These are phyloP conservation scores for Kodamaea derodonti DNA, from an alignment of 1,139 yeast species.

Conservation along the genomic window DNA sequence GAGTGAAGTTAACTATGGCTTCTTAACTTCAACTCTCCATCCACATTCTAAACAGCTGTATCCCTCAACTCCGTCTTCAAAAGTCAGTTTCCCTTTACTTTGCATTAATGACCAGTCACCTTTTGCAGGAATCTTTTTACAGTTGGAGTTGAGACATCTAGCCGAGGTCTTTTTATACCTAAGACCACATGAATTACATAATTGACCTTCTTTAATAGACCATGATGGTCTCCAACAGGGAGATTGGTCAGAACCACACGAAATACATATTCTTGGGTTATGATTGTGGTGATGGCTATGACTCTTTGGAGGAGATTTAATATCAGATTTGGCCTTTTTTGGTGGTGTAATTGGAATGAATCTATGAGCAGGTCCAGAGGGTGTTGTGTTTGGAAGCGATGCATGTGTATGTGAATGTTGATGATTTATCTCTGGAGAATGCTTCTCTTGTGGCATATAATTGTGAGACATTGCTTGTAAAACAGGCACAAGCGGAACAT, in stretches of 20 bases:
- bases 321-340: constrained; percentile 25
- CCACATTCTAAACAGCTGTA: constrained; percentile 71
- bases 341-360: constrained; percentile 47
- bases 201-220: constrained; percentile 83
- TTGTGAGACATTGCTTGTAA: too few species aligned
- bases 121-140: constrained; percentile 91
- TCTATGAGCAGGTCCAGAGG: constrained; percentile 17
- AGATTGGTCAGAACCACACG: constrained; percentile 87
- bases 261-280: constrained; percentile 64
- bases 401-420: constrained; percentile 6
- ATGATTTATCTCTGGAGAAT: too few species aligned
- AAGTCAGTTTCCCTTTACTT: constrained; percentile 49
- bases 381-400: constrained; percentile 7
- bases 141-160: constrained; percentile 69
- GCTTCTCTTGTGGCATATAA: neutral
- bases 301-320: constrained; percentile 35
- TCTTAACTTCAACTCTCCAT: constrained; percentile 40
- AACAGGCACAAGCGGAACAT: too few species aligned
- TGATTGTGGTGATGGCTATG: constrained; percentile 22
- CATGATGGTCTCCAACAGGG: constrained; percentile 99
- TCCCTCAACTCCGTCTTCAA: constrained; percentile 44
- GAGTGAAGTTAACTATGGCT: constrained; percentile 4
- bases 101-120: constrained; percentile 94
- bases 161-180: constrained; percentile 93
- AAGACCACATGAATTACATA: constrained; percentile 94